These are phyloP conservation scores for Tylopilus cervinicoccineus DNA, from an alignment of 768 basidiomycete species.

Conservation along the genomic window DNA sequence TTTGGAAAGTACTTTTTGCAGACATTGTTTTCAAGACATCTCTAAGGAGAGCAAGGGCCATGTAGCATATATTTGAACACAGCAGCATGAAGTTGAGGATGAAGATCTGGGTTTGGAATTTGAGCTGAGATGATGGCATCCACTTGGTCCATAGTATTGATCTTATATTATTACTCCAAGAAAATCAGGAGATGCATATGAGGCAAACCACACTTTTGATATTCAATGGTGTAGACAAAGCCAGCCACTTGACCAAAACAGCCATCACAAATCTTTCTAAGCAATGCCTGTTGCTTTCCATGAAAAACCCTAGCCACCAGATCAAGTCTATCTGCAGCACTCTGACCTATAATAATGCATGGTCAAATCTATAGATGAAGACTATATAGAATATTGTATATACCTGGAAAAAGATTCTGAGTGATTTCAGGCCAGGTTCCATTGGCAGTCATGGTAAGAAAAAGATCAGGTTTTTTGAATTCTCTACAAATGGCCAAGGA, in stretches of 20 bases:
- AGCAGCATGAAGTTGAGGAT: neutral
- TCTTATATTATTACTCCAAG: neutral
- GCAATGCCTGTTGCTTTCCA: neutral
- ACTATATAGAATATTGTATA: too few relatives aligned
- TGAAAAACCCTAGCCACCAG: neutral
- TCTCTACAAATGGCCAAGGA: conserved; percentile 40
- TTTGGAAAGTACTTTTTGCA: conserved; percentile 42
- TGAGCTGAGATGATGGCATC: conserved; percentile 3
- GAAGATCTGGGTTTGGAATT: neutral
- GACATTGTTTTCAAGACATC: conserved; percentile 29
- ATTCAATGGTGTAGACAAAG: neutral
- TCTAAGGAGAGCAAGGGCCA: conserved; percentile 33
- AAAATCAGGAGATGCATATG: neutral
- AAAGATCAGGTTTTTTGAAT: conserved; percentile 39
- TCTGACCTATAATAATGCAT: neutral
- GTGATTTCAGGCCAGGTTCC: too few relatives aligned
- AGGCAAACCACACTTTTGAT: neutral
- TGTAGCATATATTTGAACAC: conserved; percentile 45
- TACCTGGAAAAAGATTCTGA: neutral
- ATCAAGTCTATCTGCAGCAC: neutral
- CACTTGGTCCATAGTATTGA: neutral
- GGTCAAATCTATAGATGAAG: neutral
- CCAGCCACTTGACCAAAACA: neutral
- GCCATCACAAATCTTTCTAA: neutral
- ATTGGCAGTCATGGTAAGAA: conserved; percentile 45